Conservation (phyloP, 1,139 yeast genomes). For the Sugiyamaella paludigena region DNA sequence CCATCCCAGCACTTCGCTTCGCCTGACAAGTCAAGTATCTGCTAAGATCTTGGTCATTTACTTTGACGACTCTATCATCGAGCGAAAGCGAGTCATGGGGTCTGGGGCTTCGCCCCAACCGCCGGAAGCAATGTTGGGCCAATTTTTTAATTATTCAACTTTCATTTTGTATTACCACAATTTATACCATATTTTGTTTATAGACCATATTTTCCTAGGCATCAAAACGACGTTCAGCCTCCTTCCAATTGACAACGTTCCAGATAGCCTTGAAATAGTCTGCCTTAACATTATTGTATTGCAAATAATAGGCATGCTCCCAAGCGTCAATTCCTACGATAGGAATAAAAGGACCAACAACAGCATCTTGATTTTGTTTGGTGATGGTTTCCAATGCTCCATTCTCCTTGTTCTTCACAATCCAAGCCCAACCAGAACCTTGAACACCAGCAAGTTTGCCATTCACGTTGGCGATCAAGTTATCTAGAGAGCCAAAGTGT, state of each 20-base stretch:
- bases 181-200: background rate
- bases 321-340: constrained; percentile 95
- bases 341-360: constrained; percentile 69
- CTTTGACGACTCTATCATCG: no score
- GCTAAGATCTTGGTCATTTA: no score
- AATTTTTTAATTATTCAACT: no score
- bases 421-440: constrained; percentile 98
- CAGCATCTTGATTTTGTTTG: constrained; percentile 89
- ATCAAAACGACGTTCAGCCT: constrained; percentile 70
- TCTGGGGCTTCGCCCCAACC: no score
- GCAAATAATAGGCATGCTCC: constrained; percentile 98
- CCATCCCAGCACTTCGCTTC: no score
- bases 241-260: constrained; percentile 96
- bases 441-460: constrained; percentile 85
- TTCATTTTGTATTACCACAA: no score
- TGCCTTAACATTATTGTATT: constrained; percentile 89
- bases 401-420: constrained; percentile 81
- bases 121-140: no score
- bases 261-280: constrained; percentile 96
- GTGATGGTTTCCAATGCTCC: constrained; percentile 83
- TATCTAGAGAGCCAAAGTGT: constrained; percentile 78
- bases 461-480: constrained; percentile 66
- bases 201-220: constrained; percentile 22
- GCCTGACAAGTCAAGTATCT: no score
- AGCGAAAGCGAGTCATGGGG: no score